phyloP scores from a whole-genome alignment of 2,329 filamentous ascomycete species.

The Aureobasidium sp. region DNA sequence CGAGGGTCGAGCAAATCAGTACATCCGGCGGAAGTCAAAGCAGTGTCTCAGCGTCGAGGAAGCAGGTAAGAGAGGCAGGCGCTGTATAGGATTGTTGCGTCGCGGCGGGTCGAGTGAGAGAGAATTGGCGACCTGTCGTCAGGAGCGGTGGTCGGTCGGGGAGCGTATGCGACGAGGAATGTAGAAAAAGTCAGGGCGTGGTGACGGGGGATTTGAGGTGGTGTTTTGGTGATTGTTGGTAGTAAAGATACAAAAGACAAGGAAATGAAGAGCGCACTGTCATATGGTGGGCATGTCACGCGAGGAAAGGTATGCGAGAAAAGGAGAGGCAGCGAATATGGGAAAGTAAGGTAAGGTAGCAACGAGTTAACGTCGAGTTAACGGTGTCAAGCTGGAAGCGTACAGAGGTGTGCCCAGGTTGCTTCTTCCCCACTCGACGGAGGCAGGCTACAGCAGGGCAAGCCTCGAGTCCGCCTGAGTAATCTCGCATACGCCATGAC shows the following conservation, averaged over 20 bases:
- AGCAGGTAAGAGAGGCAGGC: background rate
- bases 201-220: background rate
- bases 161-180: conserved; percentile 14
- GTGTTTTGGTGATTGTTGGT: background rate
- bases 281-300: conserved; percentile 14
- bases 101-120: background rate
- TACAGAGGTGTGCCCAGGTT: conserved; percentile 1
- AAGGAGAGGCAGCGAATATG: conserved; percentile 13
- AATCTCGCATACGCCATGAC: conserved; percentile 4
- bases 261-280: conserved; percentile 10
- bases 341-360: background rate
- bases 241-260: conserved; percentile 6
- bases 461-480: background rate
- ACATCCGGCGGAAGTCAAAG: background rate
- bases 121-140: background rate
- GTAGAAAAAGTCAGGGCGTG: conserved; percentile 5
- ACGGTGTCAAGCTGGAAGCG: conserved; percentile 13
- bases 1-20: background rate
- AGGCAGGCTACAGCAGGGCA: background rate
- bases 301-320: conserved; percentile 7
- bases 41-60: background rate
- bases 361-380: conserved; percentile 7
- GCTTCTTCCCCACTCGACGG: conserved; percentile 2
- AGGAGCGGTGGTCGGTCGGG: background rate
- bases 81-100: background rate